Conservation (phyloP, 805 yeast species). For the Candida tammaniensis region DNA sequence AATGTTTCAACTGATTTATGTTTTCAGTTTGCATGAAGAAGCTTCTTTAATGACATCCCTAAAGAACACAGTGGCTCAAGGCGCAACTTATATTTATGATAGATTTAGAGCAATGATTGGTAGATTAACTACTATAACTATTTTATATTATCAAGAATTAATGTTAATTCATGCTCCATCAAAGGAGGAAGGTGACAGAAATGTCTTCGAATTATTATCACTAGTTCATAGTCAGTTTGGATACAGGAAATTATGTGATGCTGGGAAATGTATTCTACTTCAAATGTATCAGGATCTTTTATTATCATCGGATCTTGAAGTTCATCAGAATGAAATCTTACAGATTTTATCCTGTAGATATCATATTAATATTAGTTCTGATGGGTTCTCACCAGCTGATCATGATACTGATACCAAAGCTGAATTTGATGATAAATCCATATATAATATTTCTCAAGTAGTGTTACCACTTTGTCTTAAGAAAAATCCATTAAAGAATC, state of each 20-base stretch:
- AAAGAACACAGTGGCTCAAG: conserved; percentile 39
- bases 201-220: conserved; percentile 42
- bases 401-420: conserved; percentile 47
- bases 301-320: conserved; percentile 33
- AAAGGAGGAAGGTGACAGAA: background rate
- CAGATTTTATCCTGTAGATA: conserved; percentile 80
- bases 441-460: conserved; percentile 42
- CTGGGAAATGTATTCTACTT: conserved; percentile 60
- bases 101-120: conserved; percentile 46
- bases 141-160: conserved; percentile 30
- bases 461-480: conserved; percentile 55
- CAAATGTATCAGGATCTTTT: conserved; percentile 52
- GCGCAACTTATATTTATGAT: conserved; percentile 42
- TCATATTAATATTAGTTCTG: conserved; percentile 61
- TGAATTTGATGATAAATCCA: conserved; percentile 25
- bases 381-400: conserved; percentile 60
- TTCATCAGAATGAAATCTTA: conserved; percentile 60
- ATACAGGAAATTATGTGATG: conserved; percentile 61
- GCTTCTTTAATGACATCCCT: conserved; percentile 36
- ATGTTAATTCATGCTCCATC: no score
- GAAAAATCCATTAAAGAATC: conserved; percentile 55
- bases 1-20: conserved; percentile 37
- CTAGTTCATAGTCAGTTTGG: conserved; percentile 77
- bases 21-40: conserved; percentile 54
- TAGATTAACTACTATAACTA: conserved; percentile 33